Evolutionary conservation across 2,329 filamentous ascomycete species (phyloP), one percentile per base, ranked within the genome.

Genomic region (Sclerotiophoma versabilis): DNA sequence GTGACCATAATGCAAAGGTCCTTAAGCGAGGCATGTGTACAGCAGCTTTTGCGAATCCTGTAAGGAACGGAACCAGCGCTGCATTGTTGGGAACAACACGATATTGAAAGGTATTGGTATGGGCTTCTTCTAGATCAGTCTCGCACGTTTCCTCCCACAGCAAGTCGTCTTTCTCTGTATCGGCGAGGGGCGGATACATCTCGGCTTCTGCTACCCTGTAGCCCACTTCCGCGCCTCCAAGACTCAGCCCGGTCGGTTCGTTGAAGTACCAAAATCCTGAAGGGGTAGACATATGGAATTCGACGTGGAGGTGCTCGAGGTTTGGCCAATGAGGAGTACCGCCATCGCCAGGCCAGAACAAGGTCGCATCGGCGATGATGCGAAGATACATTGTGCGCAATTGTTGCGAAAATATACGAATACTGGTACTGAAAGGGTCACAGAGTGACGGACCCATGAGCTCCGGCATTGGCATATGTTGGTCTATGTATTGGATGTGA

Each of bases 211-310:
- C 44, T 26, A 56, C 23, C 10, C 53, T 36, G n/a, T 30, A 54
- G 10, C 37, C 42, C 12, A n/a, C 15, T 14, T 45, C 22, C 7
- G 47, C 32, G 2, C 56, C 57, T 38, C 57, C 60, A 11, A 42
- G n/a, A 14, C 29, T 17, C 11, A 27, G n/a, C 5, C 58, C 58
- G 5, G 46, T 30, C 11, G 55, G 62, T 17, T 54, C 62, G 7
- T 54, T 7, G 30, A 66, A 66, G 33, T 65, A 66, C 58, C 60
- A 66, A 5, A 15, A 10, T n/a, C 63, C 64, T 8, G 57, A 63
- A 3, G 63, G 59, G 11, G 22, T 43, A 4, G 26, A 46, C 14
- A 54, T 49, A 32, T 60, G 53, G 42, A 65, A 63, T 39, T 51
- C 42, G 32, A 64, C 45, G 11, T 12, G 14, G 8, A 67, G 39